phyloP scores from a whole-genome alignment of 148 eudicot genomes.

The Fagopyrum tataricum region DNA sequence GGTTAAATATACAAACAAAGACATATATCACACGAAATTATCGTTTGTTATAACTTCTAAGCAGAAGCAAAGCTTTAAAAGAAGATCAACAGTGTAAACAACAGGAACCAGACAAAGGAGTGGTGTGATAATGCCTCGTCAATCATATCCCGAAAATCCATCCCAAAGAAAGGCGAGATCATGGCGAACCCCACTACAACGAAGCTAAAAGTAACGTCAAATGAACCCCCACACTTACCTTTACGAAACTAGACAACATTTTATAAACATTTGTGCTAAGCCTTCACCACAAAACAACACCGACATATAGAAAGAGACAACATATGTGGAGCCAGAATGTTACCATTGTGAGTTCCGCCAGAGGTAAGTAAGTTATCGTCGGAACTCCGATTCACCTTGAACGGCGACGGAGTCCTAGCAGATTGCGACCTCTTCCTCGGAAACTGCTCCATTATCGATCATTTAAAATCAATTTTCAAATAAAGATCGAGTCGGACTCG shows the following conservation, averaged over 20 bases:
- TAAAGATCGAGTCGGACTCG: not conserved
- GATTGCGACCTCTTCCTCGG: conserved; percentile 25
- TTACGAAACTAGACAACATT: not conserved
- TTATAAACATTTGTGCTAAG: not conserved
- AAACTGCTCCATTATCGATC: conserved; percentile 47
- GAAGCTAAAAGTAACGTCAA: conserved; percentile 1
- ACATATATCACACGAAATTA: not conserved
- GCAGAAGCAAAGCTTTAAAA: not conserved
- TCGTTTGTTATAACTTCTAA: not conserved
- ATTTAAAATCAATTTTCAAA: conserved; percentile 12
- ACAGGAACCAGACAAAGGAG: not conserved
- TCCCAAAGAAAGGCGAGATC: conserved; percentile 14
- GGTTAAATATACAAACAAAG: not conserved
- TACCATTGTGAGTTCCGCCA: conserved; percentile 26
- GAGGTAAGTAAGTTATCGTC: not conserved
- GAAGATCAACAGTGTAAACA: not conserved
- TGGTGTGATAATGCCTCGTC: not conserved
- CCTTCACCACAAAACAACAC: conserved; percentile 9
- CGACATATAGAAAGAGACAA: conserved; percentile 3
- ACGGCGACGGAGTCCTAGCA: conserved; percentile 30
- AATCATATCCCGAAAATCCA: not conserved
- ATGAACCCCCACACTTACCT: not conserved
- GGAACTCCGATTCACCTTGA: conserved; percentile 25
- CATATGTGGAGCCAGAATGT: conserved; percentile 10
- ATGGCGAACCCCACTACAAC: conserved; percentile 20